These are phyloP conservation scores for Trichosporon asahii DNA, from an alignment of 1,284 basidiomycete species.

Conservation along the genomic window DNA sequence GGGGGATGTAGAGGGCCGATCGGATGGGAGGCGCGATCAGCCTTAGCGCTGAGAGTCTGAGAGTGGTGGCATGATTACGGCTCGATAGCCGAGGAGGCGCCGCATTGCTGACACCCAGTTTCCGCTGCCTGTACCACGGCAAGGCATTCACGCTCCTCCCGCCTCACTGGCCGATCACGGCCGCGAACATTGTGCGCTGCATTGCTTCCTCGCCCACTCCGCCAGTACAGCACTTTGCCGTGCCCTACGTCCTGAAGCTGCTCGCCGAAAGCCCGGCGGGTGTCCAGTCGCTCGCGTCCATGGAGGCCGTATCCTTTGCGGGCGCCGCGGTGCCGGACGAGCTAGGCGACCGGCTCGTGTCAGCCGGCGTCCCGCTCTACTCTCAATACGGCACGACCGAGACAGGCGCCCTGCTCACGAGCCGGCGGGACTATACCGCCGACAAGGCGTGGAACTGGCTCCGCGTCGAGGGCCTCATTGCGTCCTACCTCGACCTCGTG, in stretches of 20 bases:
- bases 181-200: constrained; percentile 53
- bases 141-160: constrained; percentile 59
- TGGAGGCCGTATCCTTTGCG: constrained; percentile 57
- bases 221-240: constrained; percentile 49
- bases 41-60: too few relatives aligned
- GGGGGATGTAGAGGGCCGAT: too few relatives aligned
- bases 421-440: constrained; percentile 54
- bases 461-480: constrained; percentile 50
- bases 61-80: too few relatives aligned
- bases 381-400: constrained; percentile 58
- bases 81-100: too few relatives aligned
- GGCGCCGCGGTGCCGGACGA: constrained; percentile 53
- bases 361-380: constrained; percentile 58
- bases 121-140: constrained; percentile 53
- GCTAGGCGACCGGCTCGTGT: constrained; percentile 59
- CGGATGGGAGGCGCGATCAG: too few relatives aligned
- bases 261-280: constrained; percentile 59
- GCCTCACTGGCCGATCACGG: constrained; percentile 57
- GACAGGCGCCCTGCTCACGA: constrained; percentile 52
- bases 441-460: constrained; percentile 66
- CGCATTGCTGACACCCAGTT: constrained; percentile 29
- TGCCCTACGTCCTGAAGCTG: constrained; percentile 55
- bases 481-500: constrained; percentile 56
- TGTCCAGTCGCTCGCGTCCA: constrained; percentile 52
- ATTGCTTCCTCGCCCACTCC: constrained; percentile 47